phyloP scores from a whole-genome alignment of 306 rosid genomes.

The Cyamopsis tetragonoloba region DNA sequence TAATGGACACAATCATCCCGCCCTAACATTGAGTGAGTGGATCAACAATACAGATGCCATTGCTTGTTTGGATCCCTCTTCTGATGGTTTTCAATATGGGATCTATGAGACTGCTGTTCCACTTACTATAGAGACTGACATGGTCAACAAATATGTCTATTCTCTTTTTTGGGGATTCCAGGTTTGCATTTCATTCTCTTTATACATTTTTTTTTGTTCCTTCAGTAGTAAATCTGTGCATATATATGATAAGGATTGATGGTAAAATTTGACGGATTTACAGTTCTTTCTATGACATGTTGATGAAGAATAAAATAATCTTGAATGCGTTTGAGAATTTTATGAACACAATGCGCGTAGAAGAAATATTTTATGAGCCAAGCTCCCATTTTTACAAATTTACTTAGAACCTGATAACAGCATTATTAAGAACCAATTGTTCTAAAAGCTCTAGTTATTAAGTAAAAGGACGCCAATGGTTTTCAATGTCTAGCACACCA shows the following conservation, averaged over 20 bases:
- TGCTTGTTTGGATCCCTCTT: conserved; percentile 38
- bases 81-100: conserved; percentile 21
- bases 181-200: conserved; percentile 4
- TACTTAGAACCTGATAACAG: too few relatives aligned
- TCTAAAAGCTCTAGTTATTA: too few relatives aligned
- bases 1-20: not conserved
- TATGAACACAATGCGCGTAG: too few relatives aligned
- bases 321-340: not conserved
- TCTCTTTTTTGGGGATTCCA: conserved; percentile 37
- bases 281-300: too few relatives aligned
- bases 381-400: too few relatives aligned
- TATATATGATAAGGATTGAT: not conserved
- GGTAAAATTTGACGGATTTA: not conserved
- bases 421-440: too few relatives aligned
- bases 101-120: conserved; percentile 18
- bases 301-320: not conserved
- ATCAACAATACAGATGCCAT: conserved; percentile 12
- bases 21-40: conserved; percentile 11
- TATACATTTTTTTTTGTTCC: not conserved
- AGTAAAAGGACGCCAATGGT: too few relatives aligned
- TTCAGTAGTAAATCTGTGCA: not conserved
- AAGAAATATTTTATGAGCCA: too few relatives aligned
- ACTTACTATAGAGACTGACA: conserved; percentile 16
- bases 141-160: conserved; percentile 28
- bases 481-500: too few relatives aligned